A percentile compares a stretch with the other conserved stretches of the same genome.
phyloP scores from a whole-genome alignment of 371 early-diverging fungal species.

The Circinella umbellata region DNA sequence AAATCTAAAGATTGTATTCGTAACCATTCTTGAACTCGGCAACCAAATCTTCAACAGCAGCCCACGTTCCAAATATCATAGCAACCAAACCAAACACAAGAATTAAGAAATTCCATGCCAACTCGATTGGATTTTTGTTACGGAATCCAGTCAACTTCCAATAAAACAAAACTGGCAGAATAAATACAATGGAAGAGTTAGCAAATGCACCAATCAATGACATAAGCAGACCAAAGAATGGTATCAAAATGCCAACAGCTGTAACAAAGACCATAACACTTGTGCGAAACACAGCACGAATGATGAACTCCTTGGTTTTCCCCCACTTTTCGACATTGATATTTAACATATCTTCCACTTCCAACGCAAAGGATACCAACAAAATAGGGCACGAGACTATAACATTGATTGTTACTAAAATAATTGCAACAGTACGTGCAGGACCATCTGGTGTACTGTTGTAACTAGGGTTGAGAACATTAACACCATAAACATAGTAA shows the following conservation, averaged over 20 bases:
- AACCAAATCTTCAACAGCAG: conserved; percentile 65
- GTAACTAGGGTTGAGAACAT: conserved; percentile 76
- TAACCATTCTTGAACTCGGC: conserved; percentile 25
- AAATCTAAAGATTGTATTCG: not conserved
- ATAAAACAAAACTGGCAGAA: conserved; percentile 83
- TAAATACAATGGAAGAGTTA: conserved; percentile 79
- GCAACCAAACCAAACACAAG: conserved; percentile 71
- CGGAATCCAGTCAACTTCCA: conserved; percentile 70
- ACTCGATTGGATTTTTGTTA: conserved; percentile 59
- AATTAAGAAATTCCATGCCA: conserved; percentile 59
- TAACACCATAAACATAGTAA: conserved; percentile 80
- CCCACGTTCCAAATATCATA: conserved; percentile 75
- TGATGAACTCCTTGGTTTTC: conserved; percentile 56
- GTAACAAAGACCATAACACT: conserved; percentile 53
- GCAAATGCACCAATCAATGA: conserved; percentile 81
- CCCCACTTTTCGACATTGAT: conserved; percentile 51
- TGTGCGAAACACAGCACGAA: conserved; percentile 63
- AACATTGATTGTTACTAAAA: conserved; percentile 82
- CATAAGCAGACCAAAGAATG: conserved; percentile 83
- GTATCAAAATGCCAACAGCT: conserved; percentile 71
- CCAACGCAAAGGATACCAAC: conserved; percentile 78
- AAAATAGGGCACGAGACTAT: conserved; percentile 81
- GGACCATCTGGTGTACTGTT: conserved; percentile 70
- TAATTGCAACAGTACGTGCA: conserved; percentile 65
- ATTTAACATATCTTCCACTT: conserved; percentile 66